Percentiles rank a stretch among this genome's conserved stretches.
Evolutionary conservation across 2,329 filamentous ascomycete genomes (phyloP).

Genomic region (Lasiodiplodia sp.): DNA sequence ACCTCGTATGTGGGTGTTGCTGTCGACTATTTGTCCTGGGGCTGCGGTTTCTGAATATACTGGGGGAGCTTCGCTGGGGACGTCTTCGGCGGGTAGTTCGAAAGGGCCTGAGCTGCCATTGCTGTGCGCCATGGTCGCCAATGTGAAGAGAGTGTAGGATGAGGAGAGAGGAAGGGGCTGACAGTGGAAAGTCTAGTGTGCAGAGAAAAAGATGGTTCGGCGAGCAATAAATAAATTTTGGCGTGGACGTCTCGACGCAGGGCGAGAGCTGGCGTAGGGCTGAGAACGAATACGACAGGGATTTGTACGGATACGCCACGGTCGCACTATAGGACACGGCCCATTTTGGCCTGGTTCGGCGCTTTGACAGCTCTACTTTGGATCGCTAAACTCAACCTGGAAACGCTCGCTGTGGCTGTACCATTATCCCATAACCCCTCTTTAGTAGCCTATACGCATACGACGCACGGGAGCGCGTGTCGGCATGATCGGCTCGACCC

Average conservation of each 20-base stretch:
- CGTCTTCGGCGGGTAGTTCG: constrained; percentile 8
- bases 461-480: not conserved
- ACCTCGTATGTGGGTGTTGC: constrained; percentile 10
- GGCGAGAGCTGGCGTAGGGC: not conserved
- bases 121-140: not conserved
- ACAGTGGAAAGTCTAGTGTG: not conserved
- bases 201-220: not conserved
- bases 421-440: not conserved
- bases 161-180: not conserved
- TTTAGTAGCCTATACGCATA: not conserved
- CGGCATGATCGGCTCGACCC: not conserved
- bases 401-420: not conserved
- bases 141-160: not conserved
- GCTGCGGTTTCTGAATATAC: constrained; percentile 3
- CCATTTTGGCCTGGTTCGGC: not conserved
- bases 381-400: not conserved
- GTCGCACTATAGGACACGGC: not conserved
- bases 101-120: not conserved
- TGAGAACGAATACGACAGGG: constrained; percentile 16
- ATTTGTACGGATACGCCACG: not conserved
- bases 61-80: constrained; percentile 7
- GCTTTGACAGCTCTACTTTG: not conserved
- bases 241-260: not conserved
- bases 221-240: not conserved
- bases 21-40: not conserved